A percentile compares a stretch with the other conserved stretches of the same genome.
Evolutionary conservation across 2,329 filamentous ascomycete genomes (phyloP).

Genomic region (Lachnellula arida): DNA sequence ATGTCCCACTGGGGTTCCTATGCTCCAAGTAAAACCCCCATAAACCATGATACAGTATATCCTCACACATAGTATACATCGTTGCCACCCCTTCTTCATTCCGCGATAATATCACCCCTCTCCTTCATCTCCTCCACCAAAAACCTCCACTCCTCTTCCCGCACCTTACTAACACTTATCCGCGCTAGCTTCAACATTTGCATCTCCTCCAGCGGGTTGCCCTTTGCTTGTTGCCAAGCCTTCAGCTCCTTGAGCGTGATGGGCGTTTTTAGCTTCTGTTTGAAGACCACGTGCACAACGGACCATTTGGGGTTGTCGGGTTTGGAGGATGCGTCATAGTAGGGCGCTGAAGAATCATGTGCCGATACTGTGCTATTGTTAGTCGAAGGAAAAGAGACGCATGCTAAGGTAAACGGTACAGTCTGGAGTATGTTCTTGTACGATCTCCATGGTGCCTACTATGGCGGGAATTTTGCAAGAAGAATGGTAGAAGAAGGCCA

Average conservation of each 20-base stretch:
- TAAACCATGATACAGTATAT: not conserved
- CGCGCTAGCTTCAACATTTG: slow-evolving; percentile 79
- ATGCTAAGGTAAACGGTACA: slow-evolving; percentile 38
- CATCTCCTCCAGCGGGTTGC: slow-evolving; percentile 62
- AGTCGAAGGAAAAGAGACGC: slow-evolving; percentile 1
- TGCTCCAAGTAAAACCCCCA: too few species aligned
- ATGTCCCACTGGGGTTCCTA: too few species aligned
- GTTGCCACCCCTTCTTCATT: not conserved
- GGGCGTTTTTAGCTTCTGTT: slow-evolving; percentile 70
- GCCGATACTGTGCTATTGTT: slow-evolving; percentile 40
- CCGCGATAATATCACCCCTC: slow-evolving; percentile 20
- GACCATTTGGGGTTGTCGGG: slow-evolving; percentile 74
- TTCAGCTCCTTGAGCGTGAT: slow-evolving; percentile 70
- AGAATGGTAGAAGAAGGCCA: slow-evolving; percentile 96
- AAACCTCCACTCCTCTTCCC: slow-evolving; percentile 59
- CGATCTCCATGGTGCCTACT: slow-evolving; percentile 83
- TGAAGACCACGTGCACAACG: slow-evolving; percentile 83
- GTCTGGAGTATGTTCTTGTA: slow-evolving; percentile 77
- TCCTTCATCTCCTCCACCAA: slow-evolving; percentile 44
- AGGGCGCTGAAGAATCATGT: slow-evolving; percentile 67
- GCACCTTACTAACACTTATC: slow-evolving; percentile 73
- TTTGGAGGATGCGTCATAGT: slow-evolving; percentile 76
- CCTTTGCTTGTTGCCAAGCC: slow-evolving; percentile 50
- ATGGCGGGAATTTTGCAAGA: slow-evolving; percentile 89
- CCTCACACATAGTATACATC: not conserved